Evolutionary conservation across 164 flowering plant genomes (phyloP).

Genomic region (Chloranthus sessilifolius): DNA sequence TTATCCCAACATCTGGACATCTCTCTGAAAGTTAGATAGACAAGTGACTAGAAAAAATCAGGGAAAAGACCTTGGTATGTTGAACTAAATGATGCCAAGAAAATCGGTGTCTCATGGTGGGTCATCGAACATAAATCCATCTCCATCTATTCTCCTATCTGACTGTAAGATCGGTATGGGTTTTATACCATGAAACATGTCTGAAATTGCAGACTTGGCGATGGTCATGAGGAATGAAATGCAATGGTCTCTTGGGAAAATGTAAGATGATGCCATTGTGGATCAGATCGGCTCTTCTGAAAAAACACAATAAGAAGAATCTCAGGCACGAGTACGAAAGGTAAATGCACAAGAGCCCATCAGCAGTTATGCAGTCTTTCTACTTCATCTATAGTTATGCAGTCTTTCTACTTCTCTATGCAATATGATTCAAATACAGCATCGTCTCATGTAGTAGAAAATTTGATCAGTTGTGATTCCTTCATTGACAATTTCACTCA

Average conservation of each 20-base stretch:
- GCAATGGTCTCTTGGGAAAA: slow-evolving; percentile 47
- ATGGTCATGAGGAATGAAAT: slow-evolving; percentile 53
- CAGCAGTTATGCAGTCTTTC: too few species aligned
- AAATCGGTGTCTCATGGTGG: slow-evolving; percentile 69
- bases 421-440: too few species aligned
- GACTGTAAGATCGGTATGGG: slow-evolving; percentile 32
- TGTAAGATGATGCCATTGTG: slow-evolving; percentile 57
- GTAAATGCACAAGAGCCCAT: slow-evolving; percentile 60
- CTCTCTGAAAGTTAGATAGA: slow-evolving; percentile 48
- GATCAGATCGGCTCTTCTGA: slow-evolving; percentile 64
- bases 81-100: slow-evolving; percentile 76
- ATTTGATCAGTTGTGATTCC: too few species aligned
- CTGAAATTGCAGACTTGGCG: slow-evolving; percentile 41
- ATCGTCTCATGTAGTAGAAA: too few species aligned
- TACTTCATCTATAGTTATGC: too few species aligned
- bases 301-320: slow-evolving; percentile 48
- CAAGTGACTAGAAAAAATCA: slow-evolving; percentile 52
- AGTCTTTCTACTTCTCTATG: too few species aligned
- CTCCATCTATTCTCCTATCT: slow-evolving; percentile 61
- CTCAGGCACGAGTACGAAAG: slow-evolving; percentile 55
- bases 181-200: slow-evolving; percentile 46
- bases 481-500: too few species aligned
- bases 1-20: slow-evolving; percentile 30
- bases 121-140: slow-evolving; percentile 47
- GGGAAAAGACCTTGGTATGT: slow-evolving; percentile 84